Evolutionary conservation across 2,329 filamentous ascomycete genomes (phyloP).

Genomic region (Nectriaceae sp.): DNA sequence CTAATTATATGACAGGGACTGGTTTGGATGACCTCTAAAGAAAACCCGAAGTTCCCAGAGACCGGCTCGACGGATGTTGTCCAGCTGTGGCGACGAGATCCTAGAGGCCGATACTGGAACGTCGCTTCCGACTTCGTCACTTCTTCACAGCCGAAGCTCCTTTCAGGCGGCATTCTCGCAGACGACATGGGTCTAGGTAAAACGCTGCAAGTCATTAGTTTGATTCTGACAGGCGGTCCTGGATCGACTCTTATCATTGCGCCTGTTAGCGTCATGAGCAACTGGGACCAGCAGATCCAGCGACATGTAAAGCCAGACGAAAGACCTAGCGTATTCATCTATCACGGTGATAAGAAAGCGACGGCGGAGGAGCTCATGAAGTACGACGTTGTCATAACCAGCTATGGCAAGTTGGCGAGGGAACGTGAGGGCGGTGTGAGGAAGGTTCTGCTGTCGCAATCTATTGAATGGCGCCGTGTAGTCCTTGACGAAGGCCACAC

Average conservation of each 20-base stretch:
- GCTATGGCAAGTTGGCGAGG: slow-evolving; percentile 73
- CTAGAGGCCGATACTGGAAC: slow-evolving; percentile 61
- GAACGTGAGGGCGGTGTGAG: slow-evolving; percentile 57
- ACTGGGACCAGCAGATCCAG: slow-evolving; percentile 81
- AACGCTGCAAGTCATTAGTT: slow-evolving; percentile 81
- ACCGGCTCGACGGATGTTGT: slow-evolving; percentile 59
- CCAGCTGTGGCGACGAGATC: slow-evolving; percentile 74
- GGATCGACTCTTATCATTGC: slow-evolving; percentile 77
- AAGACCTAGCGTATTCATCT: slow-evolving; percentile 67
- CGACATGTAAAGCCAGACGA: slow-evolving; percentile 68
- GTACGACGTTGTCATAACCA: slow-evolving; percentile 80
- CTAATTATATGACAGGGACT: slow-evolving; percentile 59
- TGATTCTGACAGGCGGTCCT: slow-evolving; percentile 62
- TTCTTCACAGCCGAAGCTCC: slow-evolving; percentile 58
- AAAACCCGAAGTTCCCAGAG: slow-evolving; percentile 66
- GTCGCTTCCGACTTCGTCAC: slow-evolving; percentile 60
- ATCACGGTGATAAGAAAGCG: slow-evolving; percentile 67
- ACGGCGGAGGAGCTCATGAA: slow-evolving; percentile 59
- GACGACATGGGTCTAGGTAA: slow-evolving; percentile 95
- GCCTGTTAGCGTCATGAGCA: slow-evolving; percentile 85
- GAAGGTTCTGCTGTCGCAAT: slow-evolving; percentile 38
- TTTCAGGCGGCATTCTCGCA: slow-evolving; percentile 78
- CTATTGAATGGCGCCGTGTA: slow-evolving; percentile 71
- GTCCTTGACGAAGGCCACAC: slow-evolving; percentile 83
- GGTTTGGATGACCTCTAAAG: slow-evolving; percentile 78